Evolutionary conservation across 352 stramenopile species (phyloP), one percentile per base, ranked within the genome.

Genomic region (Chrysophaeum taylorii): DNA sequence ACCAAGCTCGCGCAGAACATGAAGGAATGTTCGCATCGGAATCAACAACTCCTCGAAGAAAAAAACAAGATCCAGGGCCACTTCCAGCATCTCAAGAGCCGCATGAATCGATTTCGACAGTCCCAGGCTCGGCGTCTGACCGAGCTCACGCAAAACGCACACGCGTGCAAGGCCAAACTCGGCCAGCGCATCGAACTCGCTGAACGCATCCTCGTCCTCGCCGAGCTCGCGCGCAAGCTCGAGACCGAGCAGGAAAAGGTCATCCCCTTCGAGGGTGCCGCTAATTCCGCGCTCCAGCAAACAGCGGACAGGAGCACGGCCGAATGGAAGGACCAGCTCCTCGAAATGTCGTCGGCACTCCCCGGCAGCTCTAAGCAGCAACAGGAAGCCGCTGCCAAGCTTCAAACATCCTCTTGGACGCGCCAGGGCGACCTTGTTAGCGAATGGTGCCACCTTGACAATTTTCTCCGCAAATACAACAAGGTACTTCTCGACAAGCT

Each of bases 391-490:
- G n/a, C n/a, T n/a, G n/a, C n/a, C n/a, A n/a, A n/a, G n/a, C n/a
- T n/a, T n/a, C 54, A 37, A 53, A 70, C 38, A 53, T 50, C 38
- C 54, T 36, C 33, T 29, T 66, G 43, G 60, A 54, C 52, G 2
- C 50, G 50, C 18, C 70, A 75, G 27, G 73, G 71, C 16, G 75
- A 75, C 35, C 53, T 48, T n/a, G 67, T 75, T 12, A 48, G 53
- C 36, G 68, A 78, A 54, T 70, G 85, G 85, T 82, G 90, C 63
- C 87, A 89, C 69, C 77, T 95, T 27, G 86, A 93, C 71, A 75
- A 89, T 38, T 54, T 97, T 97, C 78, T 95, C 90, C 85, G 91
- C 74, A 90, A 92, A 16, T 94, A 93, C 81, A 97, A 97, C 82
- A 95, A 94, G 74, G 90, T 91, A 16, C 73, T 94, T 60, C 80